These are phyloP conservation scores for Periconia digitata DNA, from an alignment of 2,329 filamentous ascomycete genomes.

Conservation along the genomic window DNA sequence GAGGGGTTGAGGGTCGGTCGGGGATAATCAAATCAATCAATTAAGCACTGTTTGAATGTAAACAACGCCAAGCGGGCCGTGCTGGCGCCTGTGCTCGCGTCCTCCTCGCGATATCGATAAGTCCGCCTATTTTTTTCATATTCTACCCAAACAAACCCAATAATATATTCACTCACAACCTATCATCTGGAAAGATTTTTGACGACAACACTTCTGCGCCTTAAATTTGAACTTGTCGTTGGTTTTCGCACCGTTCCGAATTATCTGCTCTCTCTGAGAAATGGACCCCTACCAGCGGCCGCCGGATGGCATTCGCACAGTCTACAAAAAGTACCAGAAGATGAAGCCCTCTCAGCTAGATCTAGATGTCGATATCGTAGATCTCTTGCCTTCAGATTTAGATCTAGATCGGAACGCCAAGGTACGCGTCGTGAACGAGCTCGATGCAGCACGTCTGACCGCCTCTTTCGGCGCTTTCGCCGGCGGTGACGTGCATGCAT, in stretches of 20 bases:
- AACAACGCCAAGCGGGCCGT: background rate
- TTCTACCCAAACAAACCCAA: no score
- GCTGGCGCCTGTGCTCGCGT: background rate
- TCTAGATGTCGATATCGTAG: constrained; percentile 49
- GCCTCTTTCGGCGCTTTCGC: constrained; percentile 27
- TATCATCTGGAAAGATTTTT: no score
- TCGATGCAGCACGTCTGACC: constrained; percentile 20
- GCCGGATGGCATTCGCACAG: constrained; percentile 66
- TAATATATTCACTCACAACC: no score
- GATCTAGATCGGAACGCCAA: constrained; percentile 26
- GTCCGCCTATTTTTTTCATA: no score
- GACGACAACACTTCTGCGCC: no score
- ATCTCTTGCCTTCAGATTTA: constrained; percentile 46
- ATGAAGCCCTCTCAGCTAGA: constrained; percentile 55
- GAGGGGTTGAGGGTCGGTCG: constrained; percentile 13
- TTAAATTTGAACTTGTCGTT: no score
- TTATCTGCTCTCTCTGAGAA: no score
- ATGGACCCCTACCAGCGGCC: constrained; percentile 81
- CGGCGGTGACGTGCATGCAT: constrained; percentile 3
- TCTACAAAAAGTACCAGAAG: constrained; percentile 76
- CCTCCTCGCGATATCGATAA: background rate
- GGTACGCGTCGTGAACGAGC: constrained; percentile 25
- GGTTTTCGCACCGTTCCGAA: no score
- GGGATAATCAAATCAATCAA: background rate
- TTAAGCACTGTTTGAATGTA: background rate